Evolutionary conservation across 1,284 basidiomycete genomes (phyloP), one percentile per base, ranked within the genome.

Genomic region (Apiotrichum gracile): DNA sequence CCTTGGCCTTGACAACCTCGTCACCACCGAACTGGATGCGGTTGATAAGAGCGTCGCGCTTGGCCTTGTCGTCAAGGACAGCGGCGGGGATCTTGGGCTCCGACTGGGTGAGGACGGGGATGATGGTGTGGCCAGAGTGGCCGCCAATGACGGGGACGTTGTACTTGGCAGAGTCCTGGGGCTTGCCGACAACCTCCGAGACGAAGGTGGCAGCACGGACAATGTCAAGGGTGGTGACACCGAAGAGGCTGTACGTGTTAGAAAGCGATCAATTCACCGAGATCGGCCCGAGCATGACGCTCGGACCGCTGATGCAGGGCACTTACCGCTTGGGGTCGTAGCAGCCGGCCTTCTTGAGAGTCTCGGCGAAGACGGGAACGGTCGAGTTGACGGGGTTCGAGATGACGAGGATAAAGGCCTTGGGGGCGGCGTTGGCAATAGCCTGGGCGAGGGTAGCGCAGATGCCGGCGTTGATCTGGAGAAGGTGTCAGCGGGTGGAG

Each of bases 141-240:
- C 96, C 94, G 69, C 96, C 94, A 55, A 97, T 79, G 63, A 97
- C 93, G 57, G 92, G 87, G 60, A 97, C 82, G 46, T 80, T 77
- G 58, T 85, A 83, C 58, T 90, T 75, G 60, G 66, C 52, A 35
- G 80, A 83, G 33, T 81, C 76, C 55, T 85, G 83, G 51, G 82
- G 76, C 62, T 83, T 80, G 62, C 85, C 84, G 52, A 84, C 78
- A 68, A 96, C 78, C 55, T 83, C 82, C 34, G 85, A 82, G 57
- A 93, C 82, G 83, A 98, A 98, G 61, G 89, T 91, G 43, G 90
- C 85, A 40, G 94, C 86, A 68, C 94, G 91, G 73, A 97, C 91
- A 64, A 97, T 89, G 72, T 98, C 96, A 69, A 97, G 88, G 66
- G 92, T 93, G 71, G 93, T 97, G 63, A 98, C 88, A 83, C 94